Evolutionary conservation across 2,329 filamentous ascomycete genomes (phyloP), one percentile per base, ranked within the genome.

Genomic region (Colletotrichum sublineola): DNA sequence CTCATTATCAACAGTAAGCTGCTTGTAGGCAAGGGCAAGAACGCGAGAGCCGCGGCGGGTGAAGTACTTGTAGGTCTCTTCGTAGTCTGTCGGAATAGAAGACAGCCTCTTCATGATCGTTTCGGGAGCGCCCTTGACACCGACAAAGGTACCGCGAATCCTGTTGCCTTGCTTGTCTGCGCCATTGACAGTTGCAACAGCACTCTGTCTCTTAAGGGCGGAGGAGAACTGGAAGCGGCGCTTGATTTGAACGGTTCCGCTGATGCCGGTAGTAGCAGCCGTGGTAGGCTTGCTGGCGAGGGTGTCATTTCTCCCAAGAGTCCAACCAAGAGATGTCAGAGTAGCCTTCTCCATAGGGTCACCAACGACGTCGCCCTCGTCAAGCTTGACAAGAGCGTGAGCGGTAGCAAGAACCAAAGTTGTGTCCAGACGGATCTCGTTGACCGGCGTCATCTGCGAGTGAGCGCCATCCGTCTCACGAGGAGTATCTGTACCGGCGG

Each of bases 311-410:
- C 91, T 92, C 60, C 95, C 95, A n/a, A 99, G 88, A 68, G 89
- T 91, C 96, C 96, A 99, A 66, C 96, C 95, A 14, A 99, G 91
- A 68, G 96, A 95, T 61, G 88, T 86, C 38, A 99, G 86, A 1
- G 96, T 98, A 56, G 96, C 96, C 84, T 98, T 98, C 80, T 99
- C 96, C 96, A 99, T 99, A 2, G 96, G 96, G 79, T 99, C 96
- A 78, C 96, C 96, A 56, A 99, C 96, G 76, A 98, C 93, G 15
- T 99, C 96, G 29, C 96, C 96, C 81, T 99, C 96, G 76, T 99
- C 96, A 20, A 99, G 88, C 80, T 96, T 98, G 62, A 99, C 97
- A 38, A 99, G 87, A 53, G 96, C 96, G 80, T 99, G 96, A 2
- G 96, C 96, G 15, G 95, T 97, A 53, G 96, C 96, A 66, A 99